Evolutionary conservation across 2,329 filamentous ascomycete genomes (phyloP), one percentile per base, ranked within the genome.

Genomic region (Penicillium sp.): DNA sequence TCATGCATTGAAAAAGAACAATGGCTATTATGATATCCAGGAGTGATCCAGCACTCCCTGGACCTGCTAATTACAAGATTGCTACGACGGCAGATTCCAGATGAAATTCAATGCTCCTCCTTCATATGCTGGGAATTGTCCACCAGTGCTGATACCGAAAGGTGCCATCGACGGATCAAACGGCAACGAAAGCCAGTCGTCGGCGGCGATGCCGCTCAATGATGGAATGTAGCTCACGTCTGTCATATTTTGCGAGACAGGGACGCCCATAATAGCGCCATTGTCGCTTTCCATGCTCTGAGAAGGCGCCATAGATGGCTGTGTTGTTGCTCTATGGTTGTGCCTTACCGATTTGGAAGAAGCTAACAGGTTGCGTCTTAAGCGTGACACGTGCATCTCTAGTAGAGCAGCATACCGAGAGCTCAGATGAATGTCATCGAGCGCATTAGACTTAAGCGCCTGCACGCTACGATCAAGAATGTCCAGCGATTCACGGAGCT

Each of bases 361-460:
- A 13, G 65, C 64, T 4, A 71, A 54, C 31, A 73, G 59, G 45
- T 69, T 68, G 6, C 61, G 64, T 10, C 68, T 67, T 47, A 73
- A 53, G 6, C 69, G 67, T n/a, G 68, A 66, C 15, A 73, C 67
- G 48, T 73, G 71, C 49, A 69, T 64, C 19, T 77, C 75, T 10
- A 78, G 62, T 3, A 78, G 64, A 0, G 72, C 74, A 4, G 75
- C 75, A 55, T 77, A 78, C 21, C 75, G 68, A 3, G 73, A 73
- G 9, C 73, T 75, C 4, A 77, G 63, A 55, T 78, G 75, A 54
- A 78, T 75, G 50, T 78, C 75, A 46, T 78, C 75, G 2, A 77
- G 58, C 0, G 73, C 71, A 48, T 73, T 76, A 2, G 71, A 72
- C 34, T 73, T 67, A 44, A 78, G 61, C 6, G 74, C 74, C 22